Conservation (phyloP, 257 asterid genomes). For the Linderniella brevidens region DNA sequence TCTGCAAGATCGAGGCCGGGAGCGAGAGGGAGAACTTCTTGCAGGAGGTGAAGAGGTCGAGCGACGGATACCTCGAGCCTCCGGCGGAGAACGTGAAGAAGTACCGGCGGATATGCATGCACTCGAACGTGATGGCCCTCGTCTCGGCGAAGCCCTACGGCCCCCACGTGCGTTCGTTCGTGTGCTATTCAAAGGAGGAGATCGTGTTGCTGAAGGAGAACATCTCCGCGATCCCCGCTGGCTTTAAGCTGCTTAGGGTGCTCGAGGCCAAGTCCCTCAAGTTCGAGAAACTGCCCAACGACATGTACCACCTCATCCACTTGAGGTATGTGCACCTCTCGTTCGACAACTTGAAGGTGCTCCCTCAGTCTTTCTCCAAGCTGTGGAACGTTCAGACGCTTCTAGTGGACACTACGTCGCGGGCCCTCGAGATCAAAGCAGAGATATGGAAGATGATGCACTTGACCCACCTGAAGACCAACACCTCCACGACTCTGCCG, state of each 20-base stretch:
- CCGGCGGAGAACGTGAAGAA: conserved; percentile 6
- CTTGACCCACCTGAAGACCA: conserved; percentile 20
- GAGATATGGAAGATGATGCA: conserved; percentile 20
- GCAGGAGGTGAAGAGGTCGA: conserved; percentile 18
- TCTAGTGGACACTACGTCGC: conserved; percentile 10
- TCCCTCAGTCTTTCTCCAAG: conserved; percentile 17
- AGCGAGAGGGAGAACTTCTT: conserved; percentile 13
- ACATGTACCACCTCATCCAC: conserved; percentile 16
- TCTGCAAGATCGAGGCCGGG: conserved; percentile 22
- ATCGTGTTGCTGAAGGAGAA: background rate
- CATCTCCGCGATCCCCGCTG: conserved; percentile 12
- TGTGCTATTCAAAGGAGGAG: conserved; percentile 12
- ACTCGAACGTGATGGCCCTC: conserved; percentile 13
- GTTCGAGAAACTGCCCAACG: conserved; percentile 14
- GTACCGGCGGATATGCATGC: conserved; percentile 29
- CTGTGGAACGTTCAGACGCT: conserved; percentile 23
- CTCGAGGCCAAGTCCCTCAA: conserved; percentile 19
- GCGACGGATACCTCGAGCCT: conserved; percentile 8
- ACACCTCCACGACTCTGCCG: conserved; percentile 13
- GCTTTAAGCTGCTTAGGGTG: conserved; percentile 24
- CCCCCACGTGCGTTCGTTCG: conserved; percentile 21
- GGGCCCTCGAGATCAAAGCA: conserved; percentile 10
- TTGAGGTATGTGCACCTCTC: conserved; percentile 26
- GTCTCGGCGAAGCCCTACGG: conserved; percentile 8
- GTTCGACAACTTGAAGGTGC: conserved; percentile 3